Percentiles rank a stretch among this genome's conserved stretches.
These are phyloP conservation scores for Karstenula rhodostoma DNA, from an alignment of 2,329 filamentous ascomycete genomes.

Conservation along the genomic window DNA sequence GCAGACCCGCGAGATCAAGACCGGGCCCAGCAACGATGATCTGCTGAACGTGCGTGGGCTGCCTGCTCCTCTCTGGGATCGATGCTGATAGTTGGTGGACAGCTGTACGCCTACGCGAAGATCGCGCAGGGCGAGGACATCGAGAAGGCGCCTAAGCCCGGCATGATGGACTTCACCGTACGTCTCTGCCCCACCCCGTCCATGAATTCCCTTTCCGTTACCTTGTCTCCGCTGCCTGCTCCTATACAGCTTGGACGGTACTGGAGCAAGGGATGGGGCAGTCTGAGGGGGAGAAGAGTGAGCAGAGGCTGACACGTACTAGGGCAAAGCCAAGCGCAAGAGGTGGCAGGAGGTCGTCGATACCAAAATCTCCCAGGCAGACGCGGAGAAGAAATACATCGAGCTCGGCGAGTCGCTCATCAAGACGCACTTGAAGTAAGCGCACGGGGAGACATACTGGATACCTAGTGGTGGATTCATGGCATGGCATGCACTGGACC, in stretches of 20 bases:
- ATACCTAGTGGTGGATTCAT: constrained; percentile 34
- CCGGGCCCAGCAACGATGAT: constrained; percentile 42
- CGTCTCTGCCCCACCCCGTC: constrained; percentile 23
- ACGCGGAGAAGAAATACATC: constrained; percentile 81
- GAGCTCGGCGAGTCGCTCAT: constrained; percentile 76
- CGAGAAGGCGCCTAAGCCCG: constrained; percentile 59
- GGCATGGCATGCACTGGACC: neutral
- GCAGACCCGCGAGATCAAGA: constrained; percentile 41
- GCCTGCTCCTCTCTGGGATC: neutral
- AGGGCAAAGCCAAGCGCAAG: constrained; percentile 82
- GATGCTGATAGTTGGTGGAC: constrained; percentile 9
- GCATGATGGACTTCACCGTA: constrained; percentile 77
- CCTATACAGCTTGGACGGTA: neutral
- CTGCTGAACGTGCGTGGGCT: constrained; percentile 59
- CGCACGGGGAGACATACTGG: neutral
- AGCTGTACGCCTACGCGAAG: constrained; percentile 63
- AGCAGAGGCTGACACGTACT: neutral
- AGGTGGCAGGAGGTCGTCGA: constrained; percentile 78
- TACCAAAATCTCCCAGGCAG: constrained; percentile 66
- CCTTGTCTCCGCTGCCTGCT: too few relatives aligned
- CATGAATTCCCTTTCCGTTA: neutral
- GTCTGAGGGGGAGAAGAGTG: too few relatives aligned
- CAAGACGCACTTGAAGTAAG: constrained; percentile 68
- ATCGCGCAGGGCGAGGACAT: constrained; percentile 50
- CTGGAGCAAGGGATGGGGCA: neutral